Percentiles rank a stretch among this genome's conserved stretches.
phyloP scores from a whole-genome alignment of 169 alveolate genomes.

The Cryptosporidium sp. region DNA sequence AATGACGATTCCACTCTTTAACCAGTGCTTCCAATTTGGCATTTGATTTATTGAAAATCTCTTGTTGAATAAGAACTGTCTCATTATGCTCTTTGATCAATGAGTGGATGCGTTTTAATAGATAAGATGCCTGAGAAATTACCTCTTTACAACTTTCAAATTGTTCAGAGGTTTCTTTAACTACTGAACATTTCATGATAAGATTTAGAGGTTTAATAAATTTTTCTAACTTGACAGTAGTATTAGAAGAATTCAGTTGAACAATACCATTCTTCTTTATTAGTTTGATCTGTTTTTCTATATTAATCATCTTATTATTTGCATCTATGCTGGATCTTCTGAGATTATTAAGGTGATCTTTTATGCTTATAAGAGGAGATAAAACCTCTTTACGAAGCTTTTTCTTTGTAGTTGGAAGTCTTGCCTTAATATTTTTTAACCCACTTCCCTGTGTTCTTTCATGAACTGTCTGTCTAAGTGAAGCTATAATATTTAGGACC shows the following conservation, averaged over 20 bases:
- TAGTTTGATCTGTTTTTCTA: slow-evolving; percentile 25
- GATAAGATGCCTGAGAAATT: slow-evolving; percentile 19
- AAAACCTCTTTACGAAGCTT: slow-evolving; percentile 23
- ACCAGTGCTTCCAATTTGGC: background rate
- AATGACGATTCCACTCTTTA: slow-evolving; percentile 34
- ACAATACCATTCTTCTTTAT: background rate
- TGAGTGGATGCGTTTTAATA: background rate
- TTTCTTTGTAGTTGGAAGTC: slow-evolving; percentile 27
- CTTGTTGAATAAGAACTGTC: background rate
- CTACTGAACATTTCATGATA: slow-evolving; percentile 58
- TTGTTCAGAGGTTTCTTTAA: slow-evolving; percentile 20
- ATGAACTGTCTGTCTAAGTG: slow-evolving; percentile 17
- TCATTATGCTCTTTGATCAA: slow-evolving; percentile 4
- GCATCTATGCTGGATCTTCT: slow-evolving; percentile 24
- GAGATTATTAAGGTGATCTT: slow-evolving; percentile 10
- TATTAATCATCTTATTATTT: slow-evolving; percentile 4
- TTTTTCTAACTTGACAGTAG: background rate
- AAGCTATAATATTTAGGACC: background rate
- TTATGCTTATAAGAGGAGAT: slow-evolving; percentile 18
- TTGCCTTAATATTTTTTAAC: slow-evolving; percentile 38
- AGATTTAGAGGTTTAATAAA: slow-evolving; percentile 19
- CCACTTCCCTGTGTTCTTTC: slow-evolving; percentile 52
- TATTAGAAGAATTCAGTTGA: background rate
- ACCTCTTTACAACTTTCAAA: slow-evolving; percentile 26
- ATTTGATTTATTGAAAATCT: background rate